Percentiles rank a stretch among this genome's conserved stretches.
Evolutionary conservation across 768 basidiomycete species (phyloP).

Genomic region (Podaxis mareebaensis): DNA sequence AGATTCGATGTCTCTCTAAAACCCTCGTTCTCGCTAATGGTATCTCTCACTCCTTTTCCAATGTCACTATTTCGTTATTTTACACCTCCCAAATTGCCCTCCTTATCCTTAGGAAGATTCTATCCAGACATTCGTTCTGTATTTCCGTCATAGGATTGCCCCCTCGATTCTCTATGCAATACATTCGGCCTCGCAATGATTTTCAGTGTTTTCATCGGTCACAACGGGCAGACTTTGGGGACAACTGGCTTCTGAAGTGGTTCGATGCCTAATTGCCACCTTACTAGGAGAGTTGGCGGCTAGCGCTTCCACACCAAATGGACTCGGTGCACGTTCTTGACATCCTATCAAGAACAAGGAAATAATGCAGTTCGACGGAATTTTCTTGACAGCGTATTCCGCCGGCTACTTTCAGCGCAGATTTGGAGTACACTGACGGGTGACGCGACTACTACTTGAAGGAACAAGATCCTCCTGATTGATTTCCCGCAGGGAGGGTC

Average conservation of each 20-base stretch:
- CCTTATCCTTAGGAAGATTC: background rate
- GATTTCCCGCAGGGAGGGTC: conserved; percentile 60
- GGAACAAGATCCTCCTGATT: conserved; percentile 67
- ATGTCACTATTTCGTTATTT: background rate
- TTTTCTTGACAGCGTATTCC: conserved; percentile 50
- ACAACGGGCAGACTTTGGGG: background rate
- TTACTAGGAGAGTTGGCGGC: background rate
- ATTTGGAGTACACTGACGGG: conserved; percentile 57
- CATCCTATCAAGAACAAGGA: background rate
- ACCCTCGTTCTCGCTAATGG: background rate
- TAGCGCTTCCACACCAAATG: conserved; percentile 27
- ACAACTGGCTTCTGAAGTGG: background rate
- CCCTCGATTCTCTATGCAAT: background rate
- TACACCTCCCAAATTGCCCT: background rate
- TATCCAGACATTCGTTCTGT: background rate
- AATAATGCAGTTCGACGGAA: background rate
- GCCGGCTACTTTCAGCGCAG: conserved; percentile 60
- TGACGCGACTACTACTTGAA: conserved; percentile 64
- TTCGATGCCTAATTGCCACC: background rate
- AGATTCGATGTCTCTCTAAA: background rate
- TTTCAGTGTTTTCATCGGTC: background rate
- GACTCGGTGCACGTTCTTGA: conserved; percentile 45
- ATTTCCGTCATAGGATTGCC: background rate
- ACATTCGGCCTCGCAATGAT: background rate
- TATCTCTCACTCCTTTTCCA: background rate